Percentiles rank a stretch among this genome's conserved stretches.
Conservation (phyloP, 495 filamentous ascomycete genomes). For the Margaritispora aquatica region DNA sequence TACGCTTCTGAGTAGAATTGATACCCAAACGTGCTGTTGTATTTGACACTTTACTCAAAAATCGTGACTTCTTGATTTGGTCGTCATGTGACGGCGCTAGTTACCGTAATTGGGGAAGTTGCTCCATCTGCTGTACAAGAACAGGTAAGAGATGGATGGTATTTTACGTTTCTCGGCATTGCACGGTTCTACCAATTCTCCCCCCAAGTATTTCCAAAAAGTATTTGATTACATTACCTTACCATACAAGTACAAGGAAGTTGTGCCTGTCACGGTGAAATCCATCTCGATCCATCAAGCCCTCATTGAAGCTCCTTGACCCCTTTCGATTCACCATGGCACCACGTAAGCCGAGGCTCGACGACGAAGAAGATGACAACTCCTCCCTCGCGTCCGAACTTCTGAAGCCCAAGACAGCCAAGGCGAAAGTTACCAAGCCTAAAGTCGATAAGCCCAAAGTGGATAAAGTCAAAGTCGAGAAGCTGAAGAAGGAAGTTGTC, state of each 20-base stretch:
- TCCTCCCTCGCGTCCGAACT: conserved; percentile 2
- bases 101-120: background rate
- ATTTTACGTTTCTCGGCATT: too few species aligned
- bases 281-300: background rate
- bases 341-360: conserved; percentile 14
- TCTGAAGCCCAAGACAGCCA: conserved; percentile 21
- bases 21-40: conserved; percentile 14
- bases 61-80: background rate
- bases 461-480: background rate
- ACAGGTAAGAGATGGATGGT: too few species aligned
- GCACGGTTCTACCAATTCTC: too few species aligned
- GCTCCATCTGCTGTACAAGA: too few species aligned
- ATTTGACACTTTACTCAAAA: background rate
- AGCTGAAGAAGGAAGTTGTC: conserved; percentile 4
- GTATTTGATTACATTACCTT: too few species aligned
- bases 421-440: conserved; percentile 19
- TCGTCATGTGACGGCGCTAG: background rate
- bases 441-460: conserved; percentile 6
- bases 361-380: conserved; percentile 3
- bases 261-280: too few species aligned
- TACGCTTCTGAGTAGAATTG: conserved; percentile 21
- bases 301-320: background rate
- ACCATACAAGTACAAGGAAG: too few species aligned
- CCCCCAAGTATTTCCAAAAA: too few species aligned
- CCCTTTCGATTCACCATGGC: conserved; percentile 7